Evolutionary conservation across 371 early-diverging fungal genomes (phyloP).

Genomic region (Mortierella sp.): DNA sequence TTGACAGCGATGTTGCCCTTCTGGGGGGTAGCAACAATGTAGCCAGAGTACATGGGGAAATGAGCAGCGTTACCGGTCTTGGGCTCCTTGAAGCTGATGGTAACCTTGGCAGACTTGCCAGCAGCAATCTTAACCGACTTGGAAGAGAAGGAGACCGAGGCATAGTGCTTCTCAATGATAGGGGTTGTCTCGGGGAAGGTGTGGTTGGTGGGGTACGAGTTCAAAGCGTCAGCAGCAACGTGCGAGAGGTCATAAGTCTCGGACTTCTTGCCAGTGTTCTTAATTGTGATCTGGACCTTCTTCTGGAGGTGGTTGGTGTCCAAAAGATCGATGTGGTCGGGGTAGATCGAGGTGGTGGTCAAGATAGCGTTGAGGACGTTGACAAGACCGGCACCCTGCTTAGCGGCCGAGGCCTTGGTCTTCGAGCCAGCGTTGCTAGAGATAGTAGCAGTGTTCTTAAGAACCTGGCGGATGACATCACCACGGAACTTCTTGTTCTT

Average conservation of each 20-base stretch:
- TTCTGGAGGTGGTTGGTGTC: conserved; percentile 60
- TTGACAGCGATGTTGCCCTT: conserved; percentile 21
- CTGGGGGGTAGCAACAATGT: conserved; percentile 15
- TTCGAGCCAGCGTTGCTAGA: conserved; percentile 5
- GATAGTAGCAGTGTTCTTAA: conserved; percentile 55
- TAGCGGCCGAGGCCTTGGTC: conserved; percentile 55
- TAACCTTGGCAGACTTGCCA: conserved; percentile 48
- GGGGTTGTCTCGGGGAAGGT: conserved; percentile 34
- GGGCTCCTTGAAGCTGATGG: conserved; percentile 51
- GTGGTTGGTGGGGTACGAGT: conserved; percentile 52
- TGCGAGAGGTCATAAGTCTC: conserved; percentile 64
- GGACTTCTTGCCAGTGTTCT: conserved; percentile 63
- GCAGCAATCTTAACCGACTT: conserved; percentile 44
- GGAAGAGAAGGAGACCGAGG: conserved; percentile 41
- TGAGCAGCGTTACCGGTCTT: conserved; percentile 22
- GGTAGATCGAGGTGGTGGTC: conserved; percentile 61
- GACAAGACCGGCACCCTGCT: conserved; percentile 84
- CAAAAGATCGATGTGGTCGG: conserved; percentile 72
- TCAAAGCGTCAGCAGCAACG: conserved; percentile 56
- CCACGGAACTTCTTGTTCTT: conserved; percentile 25
- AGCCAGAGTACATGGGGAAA: conserved; percentile 29
- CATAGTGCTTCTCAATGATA: conserved; percentile 40
- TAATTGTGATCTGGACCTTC: conserved; percentile 61
- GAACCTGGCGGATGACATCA: conserved; percentile 24
- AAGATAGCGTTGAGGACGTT: conserved; percentile 69